Evolutionary conservation across 306 rosid genomes (phyloP).

Genomic region (Acacia crassicarpa): DNA sequence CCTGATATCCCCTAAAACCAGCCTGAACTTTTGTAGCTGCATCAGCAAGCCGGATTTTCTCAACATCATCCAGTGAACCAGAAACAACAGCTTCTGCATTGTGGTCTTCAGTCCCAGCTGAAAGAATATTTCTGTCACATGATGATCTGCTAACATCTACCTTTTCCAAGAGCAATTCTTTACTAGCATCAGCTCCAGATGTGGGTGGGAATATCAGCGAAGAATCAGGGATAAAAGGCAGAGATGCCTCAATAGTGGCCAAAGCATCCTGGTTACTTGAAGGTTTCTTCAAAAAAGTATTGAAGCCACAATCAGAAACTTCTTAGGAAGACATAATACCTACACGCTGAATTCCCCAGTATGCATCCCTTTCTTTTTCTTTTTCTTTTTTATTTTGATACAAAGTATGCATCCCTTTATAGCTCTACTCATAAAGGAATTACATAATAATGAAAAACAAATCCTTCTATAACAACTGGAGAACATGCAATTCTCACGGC

Average conservation of each 20-base stretch:
- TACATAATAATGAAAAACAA: background rate
- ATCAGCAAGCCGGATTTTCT: constrained; percentile 42
- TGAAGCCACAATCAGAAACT: constrained; percentile 30
- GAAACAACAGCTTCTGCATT: constrained; percentile 27
- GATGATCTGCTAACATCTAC: constrained; percentile 37
- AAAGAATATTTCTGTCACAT: constrained; percentile 28
- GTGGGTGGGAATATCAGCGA: constrained; percentile 48
- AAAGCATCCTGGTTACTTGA: constrained; percentile 43
- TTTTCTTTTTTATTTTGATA: no score
- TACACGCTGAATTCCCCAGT: background rate
- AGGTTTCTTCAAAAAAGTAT: constrained; percentile 45
- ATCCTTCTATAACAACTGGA: background rate
- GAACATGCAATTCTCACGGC: background rate
- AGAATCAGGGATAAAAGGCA: constrained; percentile 44
- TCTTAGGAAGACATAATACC: background rate
- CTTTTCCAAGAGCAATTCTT: constrained; percentile 42
- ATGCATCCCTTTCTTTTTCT: background rate
- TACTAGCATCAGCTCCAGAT: constrained; percentile 37
- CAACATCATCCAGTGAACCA: constrained; percentile 42
- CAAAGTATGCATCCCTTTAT: background rate
- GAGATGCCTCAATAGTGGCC: constrained; percentile 45
- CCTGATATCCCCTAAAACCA: constrained; percentile 75
- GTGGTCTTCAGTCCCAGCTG: constrained; percentile 31
- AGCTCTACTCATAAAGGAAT: background rate
- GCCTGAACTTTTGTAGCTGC: constrained; percentile 67